These are phyloP conservation scores for Paraphoma chrysanthemicola DNA, from an alignment of 2,329 filamentous ascomycete species.

Conservation along the genomic window DNA sequence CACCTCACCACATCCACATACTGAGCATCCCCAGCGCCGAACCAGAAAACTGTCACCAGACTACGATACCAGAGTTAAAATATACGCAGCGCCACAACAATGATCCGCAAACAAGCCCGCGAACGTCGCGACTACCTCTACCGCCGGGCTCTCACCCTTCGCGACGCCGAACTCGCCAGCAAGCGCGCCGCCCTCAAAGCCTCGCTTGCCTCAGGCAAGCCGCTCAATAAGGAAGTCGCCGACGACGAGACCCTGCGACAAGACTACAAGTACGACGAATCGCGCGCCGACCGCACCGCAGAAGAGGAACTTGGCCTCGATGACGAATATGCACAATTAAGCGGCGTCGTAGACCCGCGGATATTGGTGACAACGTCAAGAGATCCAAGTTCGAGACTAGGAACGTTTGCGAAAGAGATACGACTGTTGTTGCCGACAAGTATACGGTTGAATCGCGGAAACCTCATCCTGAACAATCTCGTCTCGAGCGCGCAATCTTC, in stretches of 20 bases:
- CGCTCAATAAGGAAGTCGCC: conserved; percentile 79
- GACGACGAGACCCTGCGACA: conserved; percentile 84
- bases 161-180: conserved; percentile 88
- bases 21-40: too few relatives aligned
- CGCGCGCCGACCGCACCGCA: conserved; percentile 69
- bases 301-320: conserved; percentile 78
- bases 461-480: conserved; percentile 84
- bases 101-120: conserved; percentile 66
- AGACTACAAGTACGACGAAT: conserved; percentile 95
- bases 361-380: conserved; percentile 91
- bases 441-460: conserved; percentile 90
- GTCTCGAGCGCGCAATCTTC: conserved; percentile 81
- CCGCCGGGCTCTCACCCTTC: conserved; percentile 77
- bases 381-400: conserved; percentile 82
- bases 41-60: too few relatives aligned
- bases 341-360: conserved; percentile 88
- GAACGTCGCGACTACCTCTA: conserved; percentile 82
- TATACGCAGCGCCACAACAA: conserved; percentile 4
- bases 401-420: conserved; percentile 93
- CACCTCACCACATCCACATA: too few relatives aligned
- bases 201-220: conserved; percentile 87
- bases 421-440: conserved; percentile 82
- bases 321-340: conserved; percentile 89
- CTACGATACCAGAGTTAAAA: too few relatives aligned
- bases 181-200: conserved; percentile 87